A percentile compares a stretch with the other conserved stretches of the same genome.
Conservation (phyloP, 2,329 filamentous ascomycete species). For the Fusarium sterilihyphosum region DNA sequence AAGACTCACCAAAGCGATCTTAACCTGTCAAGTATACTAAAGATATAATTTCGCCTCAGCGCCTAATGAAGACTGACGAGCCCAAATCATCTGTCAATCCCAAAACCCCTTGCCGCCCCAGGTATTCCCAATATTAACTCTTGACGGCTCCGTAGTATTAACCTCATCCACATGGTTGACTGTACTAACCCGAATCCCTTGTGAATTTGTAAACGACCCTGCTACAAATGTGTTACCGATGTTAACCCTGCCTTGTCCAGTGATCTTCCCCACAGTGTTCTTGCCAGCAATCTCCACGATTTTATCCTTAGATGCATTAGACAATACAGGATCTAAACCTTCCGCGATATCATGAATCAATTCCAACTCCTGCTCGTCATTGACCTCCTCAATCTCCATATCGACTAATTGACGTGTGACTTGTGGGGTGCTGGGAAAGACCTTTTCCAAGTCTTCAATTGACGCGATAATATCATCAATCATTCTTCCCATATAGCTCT, state of each 20-base stretch:
- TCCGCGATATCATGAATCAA: accelerated
- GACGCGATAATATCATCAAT: conserved; percentile 34
- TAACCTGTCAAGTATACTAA: background rate
- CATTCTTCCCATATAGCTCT: conserved; percentile 31
- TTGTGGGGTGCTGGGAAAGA: background rate
- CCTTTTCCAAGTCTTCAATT: conserved; percentile 40
- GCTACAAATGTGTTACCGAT: background rate
- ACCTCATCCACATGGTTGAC: background rate
- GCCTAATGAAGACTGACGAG: background rate
- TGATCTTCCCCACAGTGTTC: background rate
- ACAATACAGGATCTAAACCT: background rate
- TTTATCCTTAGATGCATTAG: accelerated
- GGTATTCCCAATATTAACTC: background rate
- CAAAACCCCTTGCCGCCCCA: background rate
- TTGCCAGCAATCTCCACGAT: background rate
- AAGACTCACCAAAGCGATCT: background rate
- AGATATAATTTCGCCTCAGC: background rate
- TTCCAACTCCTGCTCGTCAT: background rate
- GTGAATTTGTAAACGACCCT: background rate
- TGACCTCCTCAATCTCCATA: background rate
- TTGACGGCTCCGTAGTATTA: background rate
- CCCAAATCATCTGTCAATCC: background rate
- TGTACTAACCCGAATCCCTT: background rate
- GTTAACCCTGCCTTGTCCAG: background rate
- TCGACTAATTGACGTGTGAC: background rate